Percentiles rank a stretch among this genome's conserved stretches.
These are phyloP conservation scores for Candida smagusa DNA, from an alignment of 1,139 yeast genomes.

Conservation along the genomic window DNA sequence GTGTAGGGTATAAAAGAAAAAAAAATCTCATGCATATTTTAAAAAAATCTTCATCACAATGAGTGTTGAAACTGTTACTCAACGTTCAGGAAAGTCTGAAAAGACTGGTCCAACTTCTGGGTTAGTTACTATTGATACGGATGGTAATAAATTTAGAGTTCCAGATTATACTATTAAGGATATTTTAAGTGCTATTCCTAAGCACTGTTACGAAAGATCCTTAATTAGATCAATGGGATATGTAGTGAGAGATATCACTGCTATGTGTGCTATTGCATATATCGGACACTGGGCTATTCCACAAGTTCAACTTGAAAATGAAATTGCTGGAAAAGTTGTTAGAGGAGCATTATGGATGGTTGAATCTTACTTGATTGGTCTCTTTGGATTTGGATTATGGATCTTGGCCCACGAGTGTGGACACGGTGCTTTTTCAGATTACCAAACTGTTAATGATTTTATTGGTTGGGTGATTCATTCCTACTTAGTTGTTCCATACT, in stretches of 20 bases:
- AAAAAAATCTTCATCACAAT: no score
- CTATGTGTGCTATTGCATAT: constrained; percentile 41
- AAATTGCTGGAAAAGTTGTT: constrained; percentile 21
- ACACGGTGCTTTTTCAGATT: constrained; percentile 59
- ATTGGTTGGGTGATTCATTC: constrained; percentile 63
- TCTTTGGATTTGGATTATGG: constrained; percentile 57
- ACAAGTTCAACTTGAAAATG: constrained; percentile 20
- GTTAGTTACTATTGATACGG: constrained; percentile 47
- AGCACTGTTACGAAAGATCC: constrained; percentile 58
- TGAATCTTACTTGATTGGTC: constrained; percentile 42
- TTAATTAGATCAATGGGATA: constrained; percentile 49
- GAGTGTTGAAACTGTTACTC: not conserved
- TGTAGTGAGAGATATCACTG: constrained; percentile 54
- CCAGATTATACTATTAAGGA: constrained; percentile 66
- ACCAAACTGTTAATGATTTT: constrained; percentile 51
- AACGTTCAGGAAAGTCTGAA: not conserved
- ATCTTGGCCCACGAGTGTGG: constrained; percentile 68
- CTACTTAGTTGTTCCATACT: constrained; percentile 56
- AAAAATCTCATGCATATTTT: no score
- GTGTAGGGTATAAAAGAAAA: no score
- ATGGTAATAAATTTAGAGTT: constrained; percentile 55
- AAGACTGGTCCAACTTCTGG: constrained; percentile 18
- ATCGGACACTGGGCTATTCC: constrained; percentile 52
- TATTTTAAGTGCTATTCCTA: constrained; percentile 57
- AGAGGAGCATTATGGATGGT: constrained; percentile 59